A percentile compares a stretch with the other conserved stretches of the same genome.
These are phyloP conservation scores for Ogataea angusta DNA, from an alignment of 805 yeast species.

Conservation along the genomic window DNA sequence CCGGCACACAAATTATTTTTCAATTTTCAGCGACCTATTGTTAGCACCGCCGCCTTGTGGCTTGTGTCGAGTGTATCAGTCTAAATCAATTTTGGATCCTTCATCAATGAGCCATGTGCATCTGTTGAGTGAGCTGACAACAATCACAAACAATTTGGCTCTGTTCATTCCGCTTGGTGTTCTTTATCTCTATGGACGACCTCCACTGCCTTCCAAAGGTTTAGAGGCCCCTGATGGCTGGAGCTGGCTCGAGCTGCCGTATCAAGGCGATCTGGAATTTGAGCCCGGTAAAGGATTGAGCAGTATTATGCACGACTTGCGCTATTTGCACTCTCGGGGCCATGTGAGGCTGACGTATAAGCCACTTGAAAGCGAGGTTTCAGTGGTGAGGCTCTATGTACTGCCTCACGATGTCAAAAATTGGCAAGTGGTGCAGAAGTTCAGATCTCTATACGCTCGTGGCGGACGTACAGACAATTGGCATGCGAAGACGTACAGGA, in stretches of 20 bases:
- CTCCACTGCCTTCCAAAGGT: constrained; percentile 38
- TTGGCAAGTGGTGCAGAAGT: constrained; percentile 30
- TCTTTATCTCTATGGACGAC: constrained; percentile 41
- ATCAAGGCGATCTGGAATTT: constrained; percentile 15
- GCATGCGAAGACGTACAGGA: constrained; percentile 34
- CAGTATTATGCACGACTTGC: constrained; percentile 36
- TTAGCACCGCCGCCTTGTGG: constrained; percentile 5
- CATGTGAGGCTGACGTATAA: constrained; percentile 45
- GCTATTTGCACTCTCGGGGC: constrained; percentile 41
- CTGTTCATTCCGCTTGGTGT: constrained; percentile 48
- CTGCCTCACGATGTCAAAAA: constrained; percentile 45
- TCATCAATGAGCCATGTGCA: constrained; percentile 4
- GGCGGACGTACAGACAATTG: constrained; percentile 34
- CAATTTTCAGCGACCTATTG: constrained; percentile 14
- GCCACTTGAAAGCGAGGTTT: constrained; percentile 22
- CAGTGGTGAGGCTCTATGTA: constrained; percentile 43
- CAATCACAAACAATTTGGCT: constrained; percentile 38
- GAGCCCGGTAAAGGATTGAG: constrained; percentile 2
- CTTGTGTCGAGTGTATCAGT: background rate
- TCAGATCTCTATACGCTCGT: constrained; percentile 32
- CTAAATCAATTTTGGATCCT: background rate
- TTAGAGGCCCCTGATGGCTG: constrained; percentile 43
- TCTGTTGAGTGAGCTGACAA: constrained; percentile 10
- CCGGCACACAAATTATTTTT: constrained; percentile 6
- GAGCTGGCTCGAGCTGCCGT: constrained; percentile 55